Conservation (phyloP, 345 rosid species). For the Heritiera littoralis region DNA sequence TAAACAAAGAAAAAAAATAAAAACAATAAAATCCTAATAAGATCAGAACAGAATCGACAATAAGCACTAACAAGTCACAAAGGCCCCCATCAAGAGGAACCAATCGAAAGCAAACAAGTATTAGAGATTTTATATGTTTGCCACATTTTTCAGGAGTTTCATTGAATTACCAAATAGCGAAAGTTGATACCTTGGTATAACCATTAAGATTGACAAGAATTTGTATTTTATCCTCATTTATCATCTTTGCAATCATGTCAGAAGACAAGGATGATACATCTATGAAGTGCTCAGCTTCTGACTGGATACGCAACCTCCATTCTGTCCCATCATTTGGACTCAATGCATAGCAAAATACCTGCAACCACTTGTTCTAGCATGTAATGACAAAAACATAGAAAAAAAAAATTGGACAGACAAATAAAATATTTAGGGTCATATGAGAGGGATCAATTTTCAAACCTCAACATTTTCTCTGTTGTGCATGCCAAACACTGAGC, state of each 20-base stretch:
- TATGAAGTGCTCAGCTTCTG: conserved; percentile 88
- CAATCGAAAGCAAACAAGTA: not conserved
- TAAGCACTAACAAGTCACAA: not conserved
- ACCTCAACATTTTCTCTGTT: conserved; percentile 88
- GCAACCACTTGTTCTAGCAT: conserved; percentile 13
- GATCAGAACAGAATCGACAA: not conserved
- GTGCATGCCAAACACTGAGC: conserved; percentile 98
- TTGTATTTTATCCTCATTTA: conserved; percentile 86
- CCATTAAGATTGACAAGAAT: conserved; percentile 93
- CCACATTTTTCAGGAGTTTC: not conserved
- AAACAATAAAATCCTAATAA: not conserved
- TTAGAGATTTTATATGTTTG: not conserved
- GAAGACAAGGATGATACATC: conserved; percentile 91
- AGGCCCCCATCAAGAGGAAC: not conserved
- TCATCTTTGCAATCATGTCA: conserved; percentile 79
- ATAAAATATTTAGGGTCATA: not conserved
- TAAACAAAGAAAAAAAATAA: not conserved
- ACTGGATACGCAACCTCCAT: conserved; percentile 89
- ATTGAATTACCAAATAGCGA: not conserved
- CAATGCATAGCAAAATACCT: conserved; percentile 95
- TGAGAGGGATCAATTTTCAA: conserved; percentile 18
- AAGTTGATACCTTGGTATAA: conserved; percentile 71
- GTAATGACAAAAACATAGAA: conserved; percentile 3
- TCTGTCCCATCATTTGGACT: conserved; percentile 94
- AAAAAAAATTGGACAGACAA: not conserved